Evolutionary conservation across 108 stramenopile species (phyloP), one percentile per base, ranked within the genome.

Genomic region (Heterococcus sp.): DNA sequence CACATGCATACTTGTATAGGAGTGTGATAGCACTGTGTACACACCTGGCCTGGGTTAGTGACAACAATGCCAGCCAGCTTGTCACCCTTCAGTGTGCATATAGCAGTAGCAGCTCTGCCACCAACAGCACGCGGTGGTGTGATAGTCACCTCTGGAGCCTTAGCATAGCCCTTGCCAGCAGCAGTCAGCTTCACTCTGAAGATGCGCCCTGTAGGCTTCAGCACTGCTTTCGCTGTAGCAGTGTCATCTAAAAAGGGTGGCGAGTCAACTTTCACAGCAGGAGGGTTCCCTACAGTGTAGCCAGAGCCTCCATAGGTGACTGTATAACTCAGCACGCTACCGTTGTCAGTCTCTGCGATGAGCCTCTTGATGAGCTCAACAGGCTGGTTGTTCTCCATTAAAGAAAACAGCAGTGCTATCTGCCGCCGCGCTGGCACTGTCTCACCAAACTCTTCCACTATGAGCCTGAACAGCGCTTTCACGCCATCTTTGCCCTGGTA

Each of bases 401-500:
- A 38, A 3, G 83, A 66, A 29, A 84, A 84, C 8, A 84, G 70
- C 31, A 76, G 70, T 1, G 83, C 83, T 32, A 84, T 71, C 83
- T 84, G 83, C 37, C 83, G 37, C 75, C 75, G 75, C 3, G 67
- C 83, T 65, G 75, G 40, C 3, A 46, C 64, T 65, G 75, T 65
- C 38, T 21, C 39, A 2, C 83, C 83, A 71, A 84, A 84, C 58
- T 84, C 74, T 35, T 75, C 75, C 35, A 75, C 68, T 66, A 84
- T 38, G 3, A 76, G 67, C 64, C 27, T 70, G 70, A 75, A 84
- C 35, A 84, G 70, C 34, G 33, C 26, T 65, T 35, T 70, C 32
- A 84, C 83, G 5, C 83, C 83, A 21, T 79, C 66, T 39, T 84
- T 84, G 27, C 83, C 83, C 69, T 76, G 75, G 65, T 84, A 84